Evolutionary conservation across 2,329 filamentous ascomycete species (phyloP).

Genomic region (Colletotrichum costaricense): DNA sequence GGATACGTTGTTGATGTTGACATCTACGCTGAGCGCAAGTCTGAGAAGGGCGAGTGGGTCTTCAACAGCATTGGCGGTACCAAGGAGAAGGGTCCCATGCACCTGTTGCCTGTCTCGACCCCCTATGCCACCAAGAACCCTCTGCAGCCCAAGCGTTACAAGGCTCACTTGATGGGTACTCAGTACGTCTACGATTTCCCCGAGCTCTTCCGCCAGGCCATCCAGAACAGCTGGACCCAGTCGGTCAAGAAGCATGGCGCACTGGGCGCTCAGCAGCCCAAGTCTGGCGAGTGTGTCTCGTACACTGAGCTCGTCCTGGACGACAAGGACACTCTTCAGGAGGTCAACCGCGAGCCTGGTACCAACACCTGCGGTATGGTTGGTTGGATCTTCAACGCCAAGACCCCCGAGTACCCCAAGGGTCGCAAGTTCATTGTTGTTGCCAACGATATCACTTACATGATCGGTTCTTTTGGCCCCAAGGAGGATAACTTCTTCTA

Average conservation of each 20-base stretch:
- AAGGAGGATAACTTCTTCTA: slow-evolving; percentile 98
- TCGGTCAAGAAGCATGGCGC: slow-evolving; percentile 78
- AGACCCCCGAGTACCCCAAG: slow-evolving; percentile 93
- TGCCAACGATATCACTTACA: slow-evolving; percentile 99
- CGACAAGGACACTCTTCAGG: slow-evolving; percentile 89
- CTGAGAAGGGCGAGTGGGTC: slow-evolving; percentile 97
- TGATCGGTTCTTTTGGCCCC: slow-evolving; percentile 97
- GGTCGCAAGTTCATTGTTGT: slow-evolving; percentile 95
- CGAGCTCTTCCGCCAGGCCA: slow-evolving; percentile 97
- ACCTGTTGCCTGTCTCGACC: slow-evolving; percentile 88
- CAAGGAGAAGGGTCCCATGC: slow-evolving; percentile 95
- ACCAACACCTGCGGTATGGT: slow-evolving; percentile 99
- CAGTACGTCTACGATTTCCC: slow-evolving; percentile 99
- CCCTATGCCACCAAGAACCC: slow-evolving; percentile 99
- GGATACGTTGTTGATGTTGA: slow-evolving; percentile 98
- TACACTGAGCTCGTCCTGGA: slow-evolving; percentile 95
- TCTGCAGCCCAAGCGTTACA: slow-evolving; percentile 98
- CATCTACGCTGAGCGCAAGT: slow-evolving; percentile 97
- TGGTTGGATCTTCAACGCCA: slow-evolving; percentile 94
- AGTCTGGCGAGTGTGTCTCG: slow-evolving; percentile 90
- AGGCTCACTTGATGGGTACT: slow-evolving; percentile 98
- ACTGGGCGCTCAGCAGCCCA: slow-evolving; percentile 83
- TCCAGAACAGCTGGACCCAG: slow-evolving; percentile 93
- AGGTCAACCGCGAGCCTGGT: slow-evolving; percentile 94
- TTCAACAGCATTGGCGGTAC: slow-evolving; percentile 98